Evolutionary conservation across 768 basidiomycete genomes (phyloP), one percentile per base, ranked within the genome.

Genomic region (Gloeophyllum trabeum): DNA sequence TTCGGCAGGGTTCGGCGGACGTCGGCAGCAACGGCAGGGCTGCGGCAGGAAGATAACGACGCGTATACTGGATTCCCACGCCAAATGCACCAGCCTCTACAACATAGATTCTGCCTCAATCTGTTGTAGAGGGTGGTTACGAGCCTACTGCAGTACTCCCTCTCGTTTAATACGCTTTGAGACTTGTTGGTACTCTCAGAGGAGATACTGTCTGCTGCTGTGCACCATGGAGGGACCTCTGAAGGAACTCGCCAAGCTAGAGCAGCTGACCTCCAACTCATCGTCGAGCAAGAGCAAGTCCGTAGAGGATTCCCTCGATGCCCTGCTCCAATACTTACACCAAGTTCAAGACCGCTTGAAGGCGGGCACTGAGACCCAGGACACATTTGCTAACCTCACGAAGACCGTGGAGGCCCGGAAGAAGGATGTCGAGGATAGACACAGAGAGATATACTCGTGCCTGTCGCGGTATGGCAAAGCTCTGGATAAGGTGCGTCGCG

Each of bases 381-480:
- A 71, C 14, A 65, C 69, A 12, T 59, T 81, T 10, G 61, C 58
- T 24, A 55, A 67, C 5, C 62, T 88, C 6, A 63, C 70, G 14
- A 73, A 72, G 54, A 66, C 69, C 2, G 70, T 88, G 2, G 84
- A 87, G 39, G 58, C 65, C 0, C 76, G 62, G 60, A 91, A 86
- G 78, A 90, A 81, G 57, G 87, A 88, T 44, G 67, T 91, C 1
- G 87, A 89, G 44, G 87, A 92, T 25, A 72, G 81, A 3, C 81
- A 92, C 67, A 97, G 93, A 59, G 91, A 92, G 50, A 71, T 90
- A 24, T 88, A 93, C 52, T 75, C 70, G 16, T 77, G 80, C 2
- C 61, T 96, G 6, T 74, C 79, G 21, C 76, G 76, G 49, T 68
- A 93, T 26, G 89, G 88, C 22, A 97, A 92, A 62, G 72, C 79